Evolutionary conservation across 805 yeast species (phyloP), one percentile per base, ranked within the genome.

Genomic region (Barnettozyma siamensis): DNA sequence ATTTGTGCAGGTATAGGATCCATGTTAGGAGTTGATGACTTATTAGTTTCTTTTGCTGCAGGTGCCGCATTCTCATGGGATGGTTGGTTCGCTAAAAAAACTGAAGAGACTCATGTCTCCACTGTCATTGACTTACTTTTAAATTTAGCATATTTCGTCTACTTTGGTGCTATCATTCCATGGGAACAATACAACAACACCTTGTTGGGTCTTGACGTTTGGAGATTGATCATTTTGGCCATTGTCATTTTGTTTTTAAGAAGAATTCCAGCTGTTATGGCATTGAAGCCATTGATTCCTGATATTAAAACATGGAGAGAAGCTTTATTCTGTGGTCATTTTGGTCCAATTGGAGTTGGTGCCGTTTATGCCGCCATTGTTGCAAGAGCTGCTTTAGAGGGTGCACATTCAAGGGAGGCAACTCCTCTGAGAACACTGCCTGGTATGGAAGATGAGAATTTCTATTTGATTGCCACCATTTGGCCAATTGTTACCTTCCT

Each of bases 311-410:
- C 87, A 10, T 88, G 96, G 95, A 77, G 95, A 60, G 97, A 88
- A 60, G 96, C 96, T 0, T 59, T 88, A 3, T 89, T 89, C 61
- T 87, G 94, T 60, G 96, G 96, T 17, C 96, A 88, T 64, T 88
- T 89, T 62, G 97, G 97, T 15, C 96, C 97, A 2, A 86, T 89
- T 56, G 97, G 97, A 36, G 96, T 88, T 18, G 96, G 96, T 43
- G 95, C 95, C 2, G 70, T 88, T 7, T 88, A 85, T 62, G 91
- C 93, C 32, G 80, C 86, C 6, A 80, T 88, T 37, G 67, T 88
- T 47, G 87, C 95, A 1, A 75, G 91, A 46, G 75, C 78, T 9
- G 83, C 80, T 46, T 64, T 84, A 40, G 94, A 86, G 55, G 67
- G 63, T 7, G 66, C 64, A 43, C 64, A 68, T 15, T 67, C 73